phyloP scores from a whole-genome alignment of 2,329 filamentous ascomycete genomes.

The Didymella glomerata region DNA sequence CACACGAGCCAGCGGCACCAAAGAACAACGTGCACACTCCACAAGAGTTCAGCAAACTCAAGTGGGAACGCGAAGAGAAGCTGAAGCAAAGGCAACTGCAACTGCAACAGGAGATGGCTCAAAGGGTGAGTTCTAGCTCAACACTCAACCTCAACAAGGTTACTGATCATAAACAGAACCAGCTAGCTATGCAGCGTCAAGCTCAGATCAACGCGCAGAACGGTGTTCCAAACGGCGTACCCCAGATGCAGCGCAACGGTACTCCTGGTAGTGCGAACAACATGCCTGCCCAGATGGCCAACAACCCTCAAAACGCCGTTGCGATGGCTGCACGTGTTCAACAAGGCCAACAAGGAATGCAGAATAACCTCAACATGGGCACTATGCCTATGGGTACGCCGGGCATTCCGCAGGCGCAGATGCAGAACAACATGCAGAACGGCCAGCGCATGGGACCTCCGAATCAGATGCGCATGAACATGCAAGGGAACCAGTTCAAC shows the following conservation, averaged over 20 bases:
- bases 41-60: constrained; percentile 87
- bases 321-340: constrained; percentile 48
- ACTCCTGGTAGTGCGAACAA: constrained; percentile 47
- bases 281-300: constrained; percentile 43
- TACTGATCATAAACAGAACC: constrained; percentile 40
- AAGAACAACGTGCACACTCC: constrained; percentile 75
- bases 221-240: constrained; percentile 48
- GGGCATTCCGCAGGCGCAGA: constrained; percentile 73
- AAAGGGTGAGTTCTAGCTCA: constrained; percentile 52
- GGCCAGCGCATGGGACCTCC: constrained; percentile 66
- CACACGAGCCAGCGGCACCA: constrained; percentile 72
- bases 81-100: constrained; percentile 63
- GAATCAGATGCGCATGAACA: constrained; percentile 51
- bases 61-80: constrained; percentile 84
- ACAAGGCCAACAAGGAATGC: constrained; percentile 54
- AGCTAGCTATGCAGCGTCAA: constrained; percentile 49
- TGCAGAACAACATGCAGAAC: constrained; percentile 66
- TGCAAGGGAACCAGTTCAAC: constrained; percentile 48
- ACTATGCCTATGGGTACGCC: constrained; percentile 63
- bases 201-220: constrained; percentile 51
- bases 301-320: constrained; percentile 37
- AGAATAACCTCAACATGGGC: constrained; percentile 61
- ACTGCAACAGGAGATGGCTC: constrained; percentile 64
- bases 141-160: neutral
- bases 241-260: constrained; percentile 55